These are phyloP conservation scores for Aureobasidium zeae DNA, from an alignment of 2,329 filamentous ascomycete genomes.

Conservation along the genomic window DNA sequence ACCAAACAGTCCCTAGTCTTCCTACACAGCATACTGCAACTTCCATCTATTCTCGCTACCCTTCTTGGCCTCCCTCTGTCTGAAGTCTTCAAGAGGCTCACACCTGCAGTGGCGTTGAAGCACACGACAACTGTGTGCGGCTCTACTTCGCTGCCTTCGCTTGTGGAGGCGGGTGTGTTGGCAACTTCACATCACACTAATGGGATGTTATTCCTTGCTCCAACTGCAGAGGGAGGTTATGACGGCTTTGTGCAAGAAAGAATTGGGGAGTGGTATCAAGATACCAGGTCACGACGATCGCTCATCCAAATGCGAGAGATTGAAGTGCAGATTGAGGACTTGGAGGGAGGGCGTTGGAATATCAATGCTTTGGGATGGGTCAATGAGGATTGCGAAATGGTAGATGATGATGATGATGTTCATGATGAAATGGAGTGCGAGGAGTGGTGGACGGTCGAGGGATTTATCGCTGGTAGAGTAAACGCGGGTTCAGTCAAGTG, in stretches of 20 bases:
- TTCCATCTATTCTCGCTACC: neutral
- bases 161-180: neutral
- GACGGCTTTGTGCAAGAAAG: no score
- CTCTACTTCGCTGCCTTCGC: neutral
- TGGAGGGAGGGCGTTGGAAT: neutral
- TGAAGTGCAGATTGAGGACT: neutral
- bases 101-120: neutral
- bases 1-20: no score
- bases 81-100: neutral
- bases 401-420: no score
- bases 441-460: conserved; percentile 3
- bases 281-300: no score
- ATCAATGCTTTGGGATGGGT: neutral
- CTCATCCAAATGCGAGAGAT: neutral
- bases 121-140: neutral
- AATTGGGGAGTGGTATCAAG: no score
- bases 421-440: neutral
- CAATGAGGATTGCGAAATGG: no score
- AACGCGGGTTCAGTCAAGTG: neutral
- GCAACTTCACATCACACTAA: neutral
- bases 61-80: neutral
- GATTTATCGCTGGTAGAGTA: neutral
- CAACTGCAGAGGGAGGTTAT: neutral
- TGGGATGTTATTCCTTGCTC: neutral
- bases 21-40: neutral